phyloP scores from a whole-genome alignment of 192 early-diverging fungal genomes.

The Gamsiella multidivaricata region DNA sequence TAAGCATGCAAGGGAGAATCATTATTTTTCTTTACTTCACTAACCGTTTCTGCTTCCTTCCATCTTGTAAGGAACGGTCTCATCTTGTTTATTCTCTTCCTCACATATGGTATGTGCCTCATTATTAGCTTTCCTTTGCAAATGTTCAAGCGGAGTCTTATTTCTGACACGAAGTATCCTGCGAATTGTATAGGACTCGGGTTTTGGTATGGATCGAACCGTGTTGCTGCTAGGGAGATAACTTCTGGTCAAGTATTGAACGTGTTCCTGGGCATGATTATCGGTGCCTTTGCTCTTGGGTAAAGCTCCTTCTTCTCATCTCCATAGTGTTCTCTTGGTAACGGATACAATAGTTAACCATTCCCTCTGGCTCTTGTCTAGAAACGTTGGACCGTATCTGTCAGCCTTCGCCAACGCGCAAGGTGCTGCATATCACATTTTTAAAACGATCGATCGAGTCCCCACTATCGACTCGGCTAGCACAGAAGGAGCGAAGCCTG shows the following conservation, averaged over 20 bases:
- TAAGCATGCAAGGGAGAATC: neutral
- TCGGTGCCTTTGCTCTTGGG: conserved; percentile 66
- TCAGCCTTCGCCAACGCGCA: conserved; percentile 77
- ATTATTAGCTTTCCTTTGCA: too few relatives aligned
- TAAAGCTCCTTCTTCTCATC: neutral
- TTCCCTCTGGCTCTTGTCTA: neutral
- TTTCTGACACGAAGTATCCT: too few relatives aligned
- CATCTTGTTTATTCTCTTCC: conserved; percentile 79
- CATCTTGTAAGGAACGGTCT: too few relatives aligned
- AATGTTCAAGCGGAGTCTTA: too few relatives aligned
- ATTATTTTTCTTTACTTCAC: too few relatives aligned
- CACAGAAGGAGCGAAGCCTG: conserved; percentile 57
- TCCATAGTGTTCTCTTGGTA: neutral
- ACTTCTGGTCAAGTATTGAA: conserved; percentile 70
- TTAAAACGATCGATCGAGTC: conserved; percentile 82
- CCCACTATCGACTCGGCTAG: conserved; percentile 77
- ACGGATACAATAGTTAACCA: neutral
- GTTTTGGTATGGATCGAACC: conserved; percentile 86
- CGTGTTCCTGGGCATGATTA: conserved; percentile 91
- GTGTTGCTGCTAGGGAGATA: conserved; percentile 64
- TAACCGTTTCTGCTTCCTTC: too few relatives aligned
- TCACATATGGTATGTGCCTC: conserved; percentile 76
- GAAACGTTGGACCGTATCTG: conserved; percentile 73
- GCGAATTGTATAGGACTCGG: conserved; percentile 58
- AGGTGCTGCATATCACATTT: conserved; percentile 89